Conservation (phyloP, 225 moss, liverwort and hornwort genomes). For the Pseudoscleropodium purum region DNA sequence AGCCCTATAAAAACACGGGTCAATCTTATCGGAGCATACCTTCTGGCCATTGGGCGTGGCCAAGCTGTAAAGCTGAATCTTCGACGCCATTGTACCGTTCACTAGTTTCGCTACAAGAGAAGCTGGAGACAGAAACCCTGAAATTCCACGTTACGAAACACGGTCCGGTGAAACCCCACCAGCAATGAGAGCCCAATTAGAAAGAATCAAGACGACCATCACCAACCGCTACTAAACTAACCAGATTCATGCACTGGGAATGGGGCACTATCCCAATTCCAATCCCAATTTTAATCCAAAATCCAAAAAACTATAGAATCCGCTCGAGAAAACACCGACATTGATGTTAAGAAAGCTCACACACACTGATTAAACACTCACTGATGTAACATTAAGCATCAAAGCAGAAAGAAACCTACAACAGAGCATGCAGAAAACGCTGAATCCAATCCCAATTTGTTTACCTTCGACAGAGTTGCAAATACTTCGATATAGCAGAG, state of each 20-base stretch:
- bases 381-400: background rate
- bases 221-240: background rate
- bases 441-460: background rate
- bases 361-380: background rate
- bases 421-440: background rate
- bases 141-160: background rate
- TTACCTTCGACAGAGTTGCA: background rate
- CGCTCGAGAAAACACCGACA: background rate
- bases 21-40: background rate
- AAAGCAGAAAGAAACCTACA: background rate
- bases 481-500: background rate
- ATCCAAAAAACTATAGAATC: background rate
- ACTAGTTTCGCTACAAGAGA: background rate
- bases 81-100: constrained; percentile 21
- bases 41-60: constrained; percentile 54
- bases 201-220: background rate
- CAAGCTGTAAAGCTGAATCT: constrained; percentile 50
- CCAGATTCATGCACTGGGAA: background rate
- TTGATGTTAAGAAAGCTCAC: background rate
- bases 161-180: background rate
- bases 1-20: background rate
- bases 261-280: background rate
- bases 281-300: background rate
- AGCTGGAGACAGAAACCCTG: background rate
- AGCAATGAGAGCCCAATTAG: background rate